Evolutionary conservation across 2,329 filamentous ascomycete genomes (phyloP), one percentile per base, ranked within the genome.

Genomic region (Botryosphaeria dothidea): DNA sequence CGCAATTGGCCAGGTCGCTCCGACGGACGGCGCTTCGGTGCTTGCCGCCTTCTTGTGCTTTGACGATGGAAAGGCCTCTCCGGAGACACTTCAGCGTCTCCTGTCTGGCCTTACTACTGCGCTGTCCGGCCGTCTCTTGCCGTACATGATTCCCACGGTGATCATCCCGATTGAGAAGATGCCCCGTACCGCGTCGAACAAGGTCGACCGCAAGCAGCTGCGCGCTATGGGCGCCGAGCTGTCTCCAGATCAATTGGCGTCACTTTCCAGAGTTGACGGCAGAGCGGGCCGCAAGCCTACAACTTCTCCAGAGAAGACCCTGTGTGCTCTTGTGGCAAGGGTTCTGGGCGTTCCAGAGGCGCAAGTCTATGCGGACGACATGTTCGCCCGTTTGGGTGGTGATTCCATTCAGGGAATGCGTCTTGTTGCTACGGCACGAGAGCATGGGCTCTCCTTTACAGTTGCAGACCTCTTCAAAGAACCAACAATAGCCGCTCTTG

Each of bases 141-240:
- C 77, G 0, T 96, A 96, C 74, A 95, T 95, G 91, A 77, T 96
- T 1, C 93, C 93, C 0, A 87, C 87, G 0, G 85, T 88, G 66
- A 76, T 96, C 3, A 79, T 97, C 4, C 90, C 91, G 0, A 80
- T 97, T 5, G 84, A 86, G 0, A 72, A 75, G 0, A 81, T 97
- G 46, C 92, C 93, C 0, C 83, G 89, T 69, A 95, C 90, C 0
- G 73, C 85, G 0, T 90, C 91, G 66, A 90, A 90, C 2, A 96
- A 96, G 74, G 82, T 90, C 4, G 88, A 97, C 72, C 86, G 85
- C 66, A 72, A 77, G 11, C 72, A 75, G 2, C 79, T 97, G 27
- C 27, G 17, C n/a, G 17, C 17, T 6, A 3, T 52, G 0, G 49
- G 25, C 8, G 49, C 23, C 3, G 49, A 9, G 3, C 29, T 52